Conservation (phyloP, 306 rosid genomes). For the Corylus heterophylla region DNA sequence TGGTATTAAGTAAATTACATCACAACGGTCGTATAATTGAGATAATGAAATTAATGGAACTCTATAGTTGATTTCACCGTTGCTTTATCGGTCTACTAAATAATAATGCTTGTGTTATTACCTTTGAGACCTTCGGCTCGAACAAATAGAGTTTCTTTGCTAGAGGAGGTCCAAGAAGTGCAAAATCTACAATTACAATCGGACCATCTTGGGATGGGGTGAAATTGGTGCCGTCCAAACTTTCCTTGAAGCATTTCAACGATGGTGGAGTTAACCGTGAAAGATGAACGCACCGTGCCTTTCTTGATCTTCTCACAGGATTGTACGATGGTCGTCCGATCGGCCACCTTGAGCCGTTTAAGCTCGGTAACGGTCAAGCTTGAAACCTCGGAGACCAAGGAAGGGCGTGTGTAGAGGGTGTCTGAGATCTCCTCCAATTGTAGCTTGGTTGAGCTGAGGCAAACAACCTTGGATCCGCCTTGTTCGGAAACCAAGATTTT, state of each 20-base stretch:
- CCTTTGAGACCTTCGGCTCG: constrained; percentile 58
- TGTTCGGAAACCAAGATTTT: constrained; percentile 80
- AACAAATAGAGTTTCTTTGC: constrained; percentile 61
- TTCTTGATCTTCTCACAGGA: constrained; percentile 24
- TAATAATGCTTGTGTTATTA: background rate
- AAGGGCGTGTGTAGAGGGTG: constrained; percentile 80
- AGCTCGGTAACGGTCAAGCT: constrained; percentile 47
- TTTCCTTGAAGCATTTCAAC: constrained; percentile 83
- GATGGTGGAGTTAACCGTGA: constrained; percentile 58
- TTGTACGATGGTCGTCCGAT: background rate
- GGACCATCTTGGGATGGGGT: constrained; percentile 73
- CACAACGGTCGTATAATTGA: too few species aligned
- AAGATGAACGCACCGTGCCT: constrained; percentile 30
- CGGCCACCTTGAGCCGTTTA: constrained; percentile 39
- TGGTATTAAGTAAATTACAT: too few species aligned
- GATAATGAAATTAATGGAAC: too few species aligned
- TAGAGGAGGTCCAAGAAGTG: constrained; percentile 57
- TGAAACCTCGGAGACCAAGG: constrained; percentile 65
- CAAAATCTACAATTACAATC: constrained; percentile 84
- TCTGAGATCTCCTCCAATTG: constrained; percentile 83
- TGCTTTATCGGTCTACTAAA: too few species aligned
- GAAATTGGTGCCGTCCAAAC: constrained; percentile 36
- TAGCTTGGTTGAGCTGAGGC: constrained; percentile 54
- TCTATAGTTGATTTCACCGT: too few species aligned
- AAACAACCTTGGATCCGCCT: constrained; percentile 74